Evolutionary conservation across 2,329 filamentous ascomycete species (phyloP), one percentile per base, ranked within the genome.

Genomic region (Aspergillus sp.): DNA sequence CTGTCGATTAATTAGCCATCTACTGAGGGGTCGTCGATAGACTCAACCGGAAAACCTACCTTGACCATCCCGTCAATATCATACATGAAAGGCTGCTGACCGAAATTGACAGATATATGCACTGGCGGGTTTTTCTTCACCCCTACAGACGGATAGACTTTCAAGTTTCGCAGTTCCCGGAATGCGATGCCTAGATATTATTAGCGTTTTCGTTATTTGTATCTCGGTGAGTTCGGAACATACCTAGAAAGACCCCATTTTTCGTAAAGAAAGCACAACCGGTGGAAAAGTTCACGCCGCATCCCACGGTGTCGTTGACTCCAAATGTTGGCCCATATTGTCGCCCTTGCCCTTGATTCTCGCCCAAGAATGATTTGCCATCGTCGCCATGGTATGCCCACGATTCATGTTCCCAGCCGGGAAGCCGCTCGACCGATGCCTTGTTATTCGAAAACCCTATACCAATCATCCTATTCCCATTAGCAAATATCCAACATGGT

Each of bases 11-110:
- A 44, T 43, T 33, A 47, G 53, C 59, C 52, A 64, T 44, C 15
- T 27, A 52, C n/a, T n/a, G 19, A 27, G 14, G 12, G 37, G 15
- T 9, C 8, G 4, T n/a, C 8, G 9, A 39, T 17, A 3, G 8
- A 39, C 14, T 24, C 21, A 9, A 31, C 17, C 9, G 11, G 15
- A 4, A 11, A 55, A 76, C 83, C 68, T 82, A 90, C 90, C 79
- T 83, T 84, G 79, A 96, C 88, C 82, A 95, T 85, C 59, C 85
- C 84, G 73, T 97, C 91, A 65, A 99, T 98, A 72, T 97, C 90
- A 76, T 89, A 99, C 45, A 91, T 83, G 73, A 98, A 98, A 3
- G 90, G 89, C 53, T 83, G 84, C 73, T 85, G 84, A 35, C 86
- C 86, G 70, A 88, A 87, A 68, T 88, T 88, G 35, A 80, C 82